phyloP scores from a whole-genome alignment of 208 protist genomes.

The Wallacemonas rigidus region DNA sequence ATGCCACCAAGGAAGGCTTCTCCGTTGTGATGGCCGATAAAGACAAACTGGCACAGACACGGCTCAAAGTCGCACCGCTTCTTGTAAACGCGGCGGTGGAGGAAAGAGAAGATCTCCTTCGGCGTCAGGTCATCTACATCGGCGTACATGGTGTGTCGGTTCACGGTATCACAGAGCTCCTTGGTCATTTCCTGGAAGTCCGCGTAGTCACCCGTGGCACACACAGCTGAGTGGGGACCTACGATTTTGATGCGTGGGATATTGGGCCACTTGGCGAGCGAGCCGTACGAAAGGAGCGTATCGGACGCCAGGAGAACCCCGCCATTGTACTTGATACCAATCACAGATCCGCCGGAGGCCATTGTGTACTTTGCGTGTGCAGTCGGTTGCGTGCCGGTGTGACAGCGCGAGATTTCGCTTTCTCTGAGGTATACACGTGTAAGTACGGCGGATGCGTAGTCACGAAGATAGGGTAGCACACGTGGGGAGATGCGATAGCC shows the following conservation, averaged over 20 bases:
- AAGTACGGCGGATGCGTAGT: no score
- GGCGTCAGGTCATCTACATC: slow-evolving; percentile 80
- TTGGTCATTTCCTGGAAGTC: slow-evolving; percentile 96
- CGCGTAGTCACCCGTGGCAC: slow-evolving; percentile 94
- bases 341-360: slow-evolving; percentile 96
- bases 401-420: no score
- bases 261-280: slow-evolving; percentile 94
- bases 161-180: slow-evolving; percentile 76
- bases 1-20: slow-evolving; percentile 94
- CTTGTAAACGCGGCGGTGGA: slow-evolving; percentile 94
- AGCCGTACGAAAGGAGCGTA: slow-evolving; percentile 97
- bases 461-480: no score
- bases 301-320: slow-evolving; percentile 96
- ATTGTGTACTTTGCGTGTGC: slow-evolving; percentile 38
- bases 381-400: no score
- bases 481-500: no score
- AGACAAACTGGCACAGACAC: slow-evolving; percentile 94
- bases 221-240: slow-evolving; percentile 89
- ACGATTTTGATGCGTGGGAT: slow-evolving; percentile 91
- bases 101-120: slow-evolving; percentile 92
- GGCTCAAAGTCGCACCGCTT: slow-evolving; percentile 96
- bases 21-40: slow-evolving; percentile 89
- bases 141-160: slow-evolving; percentile 73
- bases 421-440: no score
- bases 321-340: slow-evolving; percentile 97